Percentiles rank a stretch among this genome's conserved stretches.
phyloP scores from a whole-genome alignment of 2,329 filamentous ascomycete species.

The Fusarium oxysporum region DNA sequence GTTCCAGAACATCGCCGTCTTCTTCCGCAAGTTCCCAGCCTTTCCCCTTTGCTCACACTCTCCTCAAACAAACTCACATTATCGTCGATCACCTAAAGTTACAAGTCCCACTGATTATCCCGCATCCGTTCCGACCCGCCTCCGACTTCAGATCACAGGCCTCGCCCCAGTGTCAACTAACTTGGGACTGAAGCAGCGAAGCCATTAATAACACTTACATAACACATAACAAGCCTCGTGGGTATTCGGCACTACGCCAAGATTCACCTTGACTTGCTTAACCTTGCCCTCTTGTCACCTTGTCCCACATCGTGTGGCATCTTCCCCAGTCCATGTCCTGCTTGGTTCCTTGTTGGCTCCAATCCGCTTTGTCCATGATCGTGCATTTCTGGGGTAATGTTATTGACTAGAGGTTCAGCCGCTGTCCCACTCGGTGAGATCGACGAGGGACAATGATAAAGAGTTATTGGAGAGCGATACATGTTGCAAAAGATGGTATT shows the following conservation, averaged over 20 bases:
- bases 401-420: neutral
- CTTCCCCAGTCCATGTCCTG: constrained; percentile 7
- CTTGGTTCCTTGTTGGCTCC: neutral
- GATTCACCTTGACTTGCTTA: neutral
- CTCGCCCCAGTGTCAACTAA: neutral
- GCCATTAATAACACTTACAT: constrained; percentile 20
- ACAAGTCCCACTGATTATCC: constrained; percentile 11
- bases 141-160: constrained; percentile 4
- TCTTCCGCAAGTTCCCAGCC: constrained; percentile 7
- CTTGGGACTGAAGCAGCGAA: neutral
- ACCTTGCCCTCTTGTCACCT: neutral
- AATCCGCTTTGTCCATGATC: neutral
- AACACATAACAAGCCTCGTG: constrained; percentile 10
- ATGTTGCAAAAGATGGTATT: constrained; percentile 20
- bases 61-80: constrained; percentile 10
- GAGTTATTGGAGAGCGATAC: neutral
- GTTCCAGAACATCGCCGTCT: neutral
- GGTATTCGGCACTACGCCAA: constrained; percentile 31
- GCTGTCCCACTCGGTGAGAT: neutral
- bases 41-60: neutral
- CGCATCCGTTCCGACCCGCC: constrained; percentile 14
- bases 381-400: constrained; percentile 20
- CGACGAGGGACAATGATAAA: neutral
- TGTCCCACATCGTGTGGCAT: constrained; percentile 19
- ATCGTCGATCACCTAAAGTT: neutral